Base-by-base conservation (phyloP, 1,284 basidiomycete genomes). In the Mrakiaceae sp. region DNA sequence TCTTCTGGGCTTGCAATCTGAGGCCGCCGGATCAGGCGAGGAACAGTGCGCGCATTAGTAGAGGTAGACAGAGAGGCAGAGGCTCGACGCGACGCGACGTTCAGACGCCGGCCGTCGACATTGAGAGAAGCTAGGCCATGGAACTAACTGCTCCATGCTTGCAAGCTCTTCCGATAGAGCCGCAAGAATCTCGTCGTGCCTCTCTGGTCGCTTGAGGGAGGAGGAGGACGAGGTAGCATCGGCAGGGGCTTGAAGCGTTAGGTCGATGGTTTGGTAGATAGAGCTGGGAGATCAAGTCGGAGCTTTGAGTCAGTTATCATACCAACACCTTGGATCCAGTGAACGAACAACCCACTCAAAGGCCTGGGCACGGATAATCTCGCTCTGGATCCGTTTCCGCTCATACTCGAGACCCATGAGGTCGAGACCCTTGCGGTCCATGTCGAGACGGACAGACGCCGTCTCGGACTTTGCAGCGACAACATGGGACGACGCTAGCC, bases 391-490 rank as follows among this genome's bases (percentile, higher is more conserved):
- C 42, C 60, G 52, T 7, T 51, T 12, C 51, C 54, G 52, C 51
- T 61, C 60, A 44, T 61, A 61, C 60, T 61, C 60, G 40, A 61
- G n/a, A 4, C 50, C 60, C 60, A 53, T 53, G 50, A 16, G 10
- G 40, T 49, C 60, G n/a, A 61, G 60, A 12, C 47, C 49, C 10
- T 14, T 10, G 47, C 27, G 10, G 16, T 61, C 60, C 47, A 61
- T 61, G 11, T 12, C 49, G 40, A 50, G 42, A 42, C 60, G 9
- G 1, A 61, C 60, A 4, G 52, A 50, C 6, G 60, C 60, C 3
- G 60, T 61, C 42, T 49, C 9, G 11, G 42, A n/a, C 27, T 49
- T 61, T 5, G 60, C 39, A 16, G 40, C 42, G 1, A 50, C 40
- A 44, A 61, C 49, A 44, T n/a, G 42, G 6, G 42, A 16, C 0